phyloP scores from a whole-genome alignment of 148 eudicot species.

The Vaccinium darrowii region DNA sequence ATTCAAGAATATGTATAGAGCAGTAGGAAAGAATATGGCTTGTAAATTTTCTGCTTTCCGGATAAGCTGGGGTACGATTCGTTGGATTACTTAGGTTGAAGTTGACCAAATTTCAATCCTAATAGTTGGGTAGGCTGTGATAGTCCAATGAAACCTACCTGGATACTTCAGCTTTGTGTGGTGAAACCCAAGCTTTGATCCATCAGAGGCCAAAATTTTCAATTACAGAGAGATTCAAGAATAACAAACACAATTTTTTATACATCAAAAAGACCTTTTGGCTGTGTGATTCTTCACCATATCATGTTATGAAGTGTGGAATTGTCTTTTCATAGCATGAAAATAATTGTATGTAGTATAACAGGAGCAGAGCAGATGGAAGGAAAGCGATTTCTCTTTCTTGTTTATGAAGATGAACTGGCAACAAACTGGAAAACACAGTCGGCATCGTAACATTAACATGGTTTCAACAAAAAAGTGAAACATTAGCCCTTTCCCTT shows the following conservation, averaged over 20 bases:
- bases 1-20: slow-evolving; percentile 5
- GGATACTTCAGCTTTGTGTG: background rate
- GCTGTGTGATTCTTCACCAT: background rate
- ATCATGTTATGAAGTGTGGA: background rate
- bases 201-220: background rate
- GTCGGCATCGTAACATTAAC: no score
- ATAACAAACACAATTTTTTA: background rate
- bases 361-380: background rate
- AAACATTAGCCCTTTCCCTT: no score
- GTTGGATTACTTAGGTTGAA: background rate
- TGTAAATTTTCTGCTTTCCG: background rate
- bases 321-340: background rate
- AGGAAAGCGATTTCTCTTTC: no score
- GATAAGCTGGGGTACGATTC: background rate
- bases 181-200: background rate
- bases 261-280: background rate
- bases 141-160: background rate
- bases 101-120: background rate
- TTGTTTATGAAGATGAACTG: no score
- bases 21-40: background rate
- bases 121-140: background rate
- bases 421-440: no score
- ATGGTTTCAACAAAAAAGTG: no score
- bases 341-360: background rate
- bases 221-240: background rate